Percentiles rank a stretch among this genome's conserved stretches.
Conservation (phyloP, 1,139 yeast species). For the Zygotorulaspora mrakii region DNA sequence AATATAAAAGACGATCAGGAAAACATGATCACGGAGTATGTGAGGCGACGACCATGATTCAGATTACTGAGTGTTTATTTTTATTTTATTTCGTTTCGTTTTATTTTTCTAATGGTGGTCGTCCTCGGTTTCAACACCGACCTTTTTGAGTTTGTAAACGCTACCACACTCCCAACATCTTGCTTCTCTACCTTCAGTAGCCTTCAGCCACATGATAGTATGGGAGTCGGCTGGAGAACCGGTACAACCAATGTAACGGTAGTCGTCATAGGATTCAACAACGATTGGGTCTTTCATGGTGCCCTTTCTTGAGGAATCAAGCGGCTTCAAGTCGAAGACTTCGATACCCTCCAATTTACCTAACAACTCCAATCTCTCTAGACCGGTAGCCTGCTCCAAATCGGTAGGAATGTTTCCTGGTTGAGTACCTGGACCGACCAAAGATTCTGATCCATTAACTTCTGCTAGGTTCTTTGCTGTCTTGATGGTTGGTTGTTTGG, state of each 20-base stretch:
- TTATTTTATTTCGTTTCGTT: no score
- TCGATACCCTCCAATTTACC: slow-evolving; percentile 97
- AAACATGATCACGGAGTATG: neutral
- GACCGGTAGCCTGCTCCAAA: slow-evolving; percentile 95
- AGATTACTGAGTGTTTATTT: no score
- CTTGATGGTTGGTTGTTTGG: slow-evolving; percentile 43
- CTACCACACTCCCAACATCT: slow-evolving; percentile 99
- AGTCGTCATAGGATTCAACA: slow-evolving; percentile 86
- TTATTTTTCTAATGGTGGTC: slow-evolving; percentile 22
- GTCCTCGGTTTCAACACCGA: slow-evolving; percentile 73
- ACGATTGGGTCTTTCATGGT: slow-evolving; percentile 83
- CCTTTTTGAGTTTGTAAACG: slow-evolving; percentile 82
- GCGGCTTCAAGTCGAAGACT: slow-evolving; percentile 86
- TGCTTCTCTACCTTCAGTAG: slow-evolving; percentile 74
- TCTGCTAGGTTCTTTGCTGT: slow-evolving; percentile 70
- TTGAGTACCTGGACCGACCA: slow-evolving; percentile 88
- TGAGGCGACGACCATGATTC: no score
- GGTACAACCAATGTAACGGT: slow-evolving; percentile 96
- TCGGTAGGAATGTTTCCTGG: slow-evolving; percentile 86
- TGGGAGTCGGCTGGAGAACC: slow-evolving; percentile 95
- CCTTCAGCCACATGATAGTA: slow-evolving; percentile 89
- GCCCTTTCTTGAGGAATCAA: slow-evolving; percentile 84
- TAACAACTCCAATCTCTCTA: slow-evolving; percentile 91
- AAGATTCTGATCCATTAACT: slow-evolving; percentile 73
- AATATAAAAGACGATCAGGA: neutral